phyloP scores from a whole-genome alignment of 169 alveolate genomes.

The Eimeria zaria region DNA sequence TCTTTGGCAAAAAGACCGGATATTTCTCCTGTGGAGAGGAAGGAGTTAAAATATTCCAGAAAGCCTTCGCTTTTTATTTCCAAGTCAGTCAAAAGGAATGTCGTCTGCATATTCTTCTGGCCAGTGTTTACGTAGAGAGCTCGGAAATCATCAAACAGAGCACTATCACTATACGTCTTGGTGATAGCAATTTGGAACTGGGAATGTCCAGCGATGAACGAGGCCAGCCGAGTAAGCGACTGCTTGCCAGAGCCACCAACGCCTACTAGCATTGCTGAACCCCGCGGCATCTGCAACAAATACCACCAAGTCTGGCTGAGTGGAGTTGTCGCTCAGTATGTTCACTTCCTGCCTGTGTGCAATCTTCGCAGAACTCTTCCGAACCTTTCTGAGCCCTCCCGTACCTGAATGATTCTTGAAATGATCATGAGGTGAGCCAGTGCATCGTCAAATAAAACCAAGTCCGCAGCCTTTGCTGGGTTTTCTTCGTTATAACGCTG shows the following conservation, averaged over 20 bases:
- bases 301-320: conserved; percentile 87
- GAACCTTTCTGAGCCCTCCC: conserved; percentile 15
- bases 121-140: conserved; percentile 95
- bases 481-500: conserved; percentile 95
- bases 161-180: conserved; percentile 95
- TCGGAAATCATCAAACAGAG: conserved; percentile 96
- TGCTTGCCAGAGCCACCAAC: conserved; percentile 99
- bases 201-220: conserved; percentile 93
- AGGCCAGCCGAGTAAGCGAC: conserved; percentile 97
- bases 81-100: conserved; percentile 98
- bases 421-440: conserved; percentile 97
- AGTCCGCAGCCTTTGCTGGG: conserved; percentile 96
- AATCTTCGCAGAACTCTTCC: neutral
- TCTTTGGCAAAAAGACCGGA: conserved; percentile 97
- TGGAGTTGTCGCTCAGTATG: neutral
- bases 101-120: conserved; percentile 93
- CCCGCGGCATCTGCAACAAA: conserved; percentile 94
- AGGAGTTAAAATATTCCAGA: conserved; percentile 97
- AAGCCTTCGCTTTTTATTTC: conserved; percentile 97
- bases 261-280: conserved; percentile 97
- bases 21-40: conserved; percentile 98
- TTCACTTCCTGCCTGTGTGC: neutral
- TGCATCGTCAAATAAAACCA: conserved; percentile 98
- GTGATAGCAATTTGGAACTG: conserved; percentile 95
- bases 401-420: conserved; percentile 95